Conservation (phyloP, 306 rosid species). For the Medicago arabica region DNA sequence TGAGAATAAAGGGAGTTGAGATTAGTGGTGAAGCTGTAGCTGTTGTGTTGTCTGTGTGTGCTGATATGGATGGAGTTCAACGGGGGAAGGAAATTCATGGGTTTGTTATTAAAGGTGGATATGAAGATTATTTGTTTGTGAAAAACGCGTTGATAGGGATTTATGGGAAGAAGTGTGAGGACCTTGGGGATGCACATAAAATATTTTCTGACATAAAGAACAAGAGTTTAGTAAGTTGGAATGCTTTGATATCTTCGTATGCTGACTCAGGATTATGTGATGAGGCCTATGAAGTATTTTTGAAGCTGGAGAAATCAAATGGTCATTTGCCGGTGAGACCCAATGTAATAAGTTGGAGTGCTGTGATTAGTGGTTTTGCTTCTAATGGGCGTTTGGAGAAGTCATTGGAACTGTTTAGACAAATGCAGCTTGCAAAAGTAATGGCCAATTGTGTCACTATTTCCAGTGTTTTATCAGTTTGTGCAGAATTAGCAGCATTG, state of each 20-base stretch:
- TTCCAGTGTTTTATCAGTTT: constrained; percentile 71
- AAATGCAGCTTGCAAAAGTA: constrained; percentile 73
- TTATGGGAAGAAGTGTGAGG: constrained; percentile 74
- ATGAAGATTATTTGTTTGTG: constrained; percentile 70
- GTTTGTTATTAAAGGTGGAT: constrained; percentile 74
- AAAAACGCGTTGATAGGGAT: constrained; percentile 69
- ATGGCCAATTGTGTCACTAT: constrained; percentile 67
- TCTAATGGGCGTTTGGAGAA: constrained; percentile 57
- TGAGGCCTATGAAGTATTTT: constrained; percentile 64
- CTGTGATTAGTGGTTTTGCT: constrained; percentile 72
- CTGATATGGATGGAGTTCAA: constrained; percentile 47
- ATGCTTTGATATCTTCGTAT: constrained; percentile 74
- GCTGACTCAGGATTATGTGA: constrained; percentile 80
- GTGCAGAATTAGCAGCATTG: constrained; percentile 70
- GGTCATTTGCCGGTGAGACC: constrained; percentile 50
- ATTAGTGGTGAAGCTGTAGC: constrained; percentile 75
- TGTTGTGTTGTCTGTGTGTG: constrained; percentile 79
- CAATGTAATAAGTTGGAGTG: constrained; percentile 85
- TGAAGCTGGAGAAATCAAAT: constrained; percentile 53
- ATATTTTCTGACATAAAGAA: constrained; percentile 60
- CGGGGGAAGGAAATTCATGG: constrained; percentile 68
- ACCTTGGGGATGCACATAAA: constrained; percentile 56
- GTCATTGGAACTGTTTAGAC: constrained; percentile 71
- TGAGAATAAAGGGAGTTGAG: constrained; percentile 59
- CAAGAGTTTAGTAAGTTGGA: constrained; percentile 80